Evolutionary conservation across 1,139 yeast species (phyloP), one percentile per base, ranked within the genome.

Genomic region (Geotrichum europaeum): DNA sequence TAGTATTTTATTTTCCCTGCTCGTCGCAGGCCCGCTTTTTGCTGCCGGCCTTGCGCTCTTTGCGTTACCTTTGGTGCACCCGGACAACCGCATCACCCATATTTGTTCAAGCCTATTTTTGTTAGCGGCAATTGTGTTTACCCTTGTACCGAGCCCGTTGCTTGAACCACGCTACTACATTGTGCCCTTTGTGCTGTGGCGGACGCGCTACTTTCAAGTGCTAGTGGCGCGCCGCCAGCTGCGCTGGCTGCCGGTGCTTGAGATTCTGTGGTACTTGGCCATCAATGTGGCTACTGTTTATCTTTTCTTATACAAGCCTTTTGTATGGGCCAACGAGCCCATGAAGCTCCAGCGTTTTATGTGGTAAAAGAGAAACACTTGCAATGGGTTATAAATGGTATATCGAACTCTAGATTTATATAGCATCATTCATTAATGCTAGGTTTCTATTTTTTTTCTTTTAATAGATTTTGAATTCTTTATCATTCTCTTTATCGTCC

Each of bases 101-200:
- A 20, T 13, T 20, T 18, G 50, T 20, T 30, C 12, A 2, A 36
- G 18, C 49, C 24, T 55, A 7, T 36, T 56, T 13, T 57, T 53
- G 20, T 4, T 51, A 12, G 34, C 55, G 24, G 86, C 92, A 34
- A 78, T 82, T 0, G 69, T 80, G 2, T 72, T 84, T 2, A 87
- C 95, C 0, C 78, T 94, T 30, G 82, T 87, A 0, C 97, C 98
- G 15, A 86, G 96, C 0, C 98, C 99, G 10, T 77, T 94, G 64
- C 84, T 95, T 68, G 99, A 94, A 72, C 97, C 97, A 55, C 81
- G 99, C 60, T 94, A 95, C 73, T 94, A 87, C 72, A 87, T 94
- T 57, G 70, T 89, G 2, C 98, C 99, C 2, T 84, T 84, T 69
- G 71, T 88, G 15, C 71, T 91, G 47, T 91, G 92, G 84, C 80